Conservation (phyloP, 257 asterid genomes). For the Solanum dulcamara region DNA sequence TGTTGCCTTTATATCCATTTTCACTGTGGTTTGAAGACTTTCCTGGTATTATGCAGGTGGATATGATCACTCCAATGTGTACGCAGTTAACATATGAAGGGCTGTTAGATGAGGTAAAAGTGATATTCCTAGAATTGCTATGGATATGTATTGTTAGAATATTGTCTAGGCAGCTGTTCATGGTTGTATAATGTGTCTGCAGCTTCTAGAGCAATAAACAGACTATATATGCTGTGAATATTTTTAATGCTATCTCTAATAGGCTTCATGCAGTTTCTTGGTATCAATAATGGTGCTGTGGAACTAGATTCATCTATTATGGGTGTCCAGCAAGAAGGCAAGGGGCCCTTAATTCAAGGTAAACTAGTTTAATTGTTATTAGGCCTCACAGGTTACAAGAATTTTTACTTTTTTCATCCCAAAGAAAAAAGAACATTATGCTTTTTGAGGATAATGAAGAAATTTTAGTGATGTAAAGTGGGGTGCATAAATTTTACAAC, state of each 20-base stretch:
- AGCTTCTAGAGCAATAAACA: not conserved
- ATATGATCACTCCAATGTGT: constrained; percentile 98
- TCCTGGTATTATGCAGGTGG: constrained; percentile 55
- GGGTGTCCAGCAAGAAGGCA: constrained; percentile 90
- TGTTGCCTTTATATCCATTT: not conserved
- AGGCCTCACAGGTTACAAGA: not conserved
- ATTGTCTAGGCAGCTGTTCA: not conserved
- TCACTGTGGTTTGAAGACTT: constrained; percentile 3
- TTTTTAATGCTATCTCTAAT: constrained; percentile 34
- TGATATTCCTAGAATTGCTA: not conserved
- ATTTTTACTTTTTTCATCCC: not conserved
- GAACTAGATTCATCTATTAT: constrained; percentile 81
- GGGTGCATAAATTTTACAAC: not conserved
- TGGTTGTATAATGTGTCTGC: not conserved
- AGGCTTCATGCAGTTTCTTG: constrained; percentile 73
- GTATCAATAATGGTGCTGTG: constrained; percentile 80
- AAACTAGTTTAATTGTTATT: not conserved
- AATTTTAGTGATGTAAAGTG: not conserved
- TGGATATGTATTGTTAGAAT: not conserved
- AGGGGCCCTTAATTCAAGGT: constrained; percentile 95
- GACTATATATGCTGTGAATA: constrained; percentile 1
- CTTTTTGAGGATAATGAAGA: not conserved
- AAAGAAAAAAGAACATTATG: not conserved
- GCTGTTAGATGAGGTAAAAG: constrained; percentile 80
- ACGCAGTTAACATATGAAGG: constrained; percentile 92